Base-by-base conservation (phyloP, 176 grass and related monocot species). In the Aegilops umbellulata region DNA sequence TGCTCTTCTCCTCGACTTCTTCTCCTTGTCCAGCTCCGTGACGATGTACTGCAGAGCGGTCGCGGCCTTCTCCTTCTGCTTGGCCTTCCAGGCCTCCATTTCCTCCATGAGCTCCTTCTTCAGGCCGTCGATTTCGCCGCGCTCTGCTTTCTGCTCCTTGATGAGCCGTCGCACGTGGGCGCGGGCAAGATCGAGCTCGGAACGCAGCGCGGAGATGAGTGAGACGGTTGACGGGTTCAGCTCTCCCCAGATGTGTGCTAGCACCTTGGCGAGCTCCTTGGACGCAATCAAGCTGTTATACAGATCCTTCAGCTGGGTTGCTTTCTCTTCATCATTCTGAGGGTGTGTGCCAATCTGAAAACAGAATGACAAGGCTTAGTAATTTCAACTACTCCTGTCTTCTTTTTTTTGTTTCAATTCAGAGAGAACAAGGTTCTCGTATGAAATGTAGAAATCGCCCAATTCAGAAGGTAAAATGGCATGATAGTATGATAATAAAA, bases 231-330 rank as follows among this genome's bases (percentile, higher is more conserved):
- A 98, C 7, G 86, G 75, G 78, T 89, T 86, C 35, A 83, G 27
- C 27, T 98, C 87, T 78, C 86, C 88, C 88, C 82, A 86, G 70
- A 95, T 73, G 79, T 84, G 88, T 71, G 88, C 46, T 35, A 95
- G 60, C 68, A 92, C 87, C 77, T 94, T 98, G 42, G 95, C 77
- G 14, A 98, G 92, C 63, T 94, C 92, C 92, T 90, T 98, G 26
- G 93, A 92, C 63, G 93, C 84, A 41, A 87, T 80, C 55, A 98
- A 79, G 69, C 81, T 86, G 67, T 94, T 92, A 12, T 83, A 80
- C 55, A 95, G 83, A 89, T 94, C 83, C 15, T 87, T 82, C 49
- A 95, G 82, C 61, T 78, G 65, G 30, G 81, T 80, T 34, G 78
- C 64, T 53, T 74, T 87, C 65, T 69, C 60, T 76, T 60, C 60